Evolutionary conservation across 305 asterid species (phyloP), one percentile per base, ranked within the genome.

Genomic region (Euphrasia arctica): DNA sequence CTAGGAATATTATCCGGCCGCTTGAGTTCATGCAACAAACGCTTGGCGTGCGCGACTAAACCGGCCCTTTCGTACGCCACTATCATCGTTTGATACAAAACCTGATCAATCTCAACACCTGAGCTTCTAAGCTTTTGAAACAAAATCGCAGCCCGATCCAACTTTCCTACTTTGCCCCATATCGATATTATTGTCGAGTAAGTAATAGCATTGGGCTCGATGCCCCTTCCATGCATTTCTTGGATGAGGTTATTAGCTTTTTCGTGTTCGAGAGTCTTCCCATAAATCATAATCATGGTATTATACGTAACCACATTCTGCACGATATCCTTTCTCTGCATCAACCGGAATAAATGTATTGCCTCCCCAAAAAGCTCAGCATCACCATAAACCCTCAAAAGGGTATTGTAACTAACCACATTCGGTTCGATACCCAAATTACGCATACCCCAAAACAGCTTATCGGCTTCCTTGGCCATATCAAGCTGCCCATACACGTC

Each of bases 301-400:
- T 92, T 92, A 63, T 89, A 92, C 0, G 97, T 92, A 13, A 92
- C 93, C n/a, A 85, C 97, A 34, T 92, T 92, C 64, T 92, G 98
- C 58, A 70, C 83, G 28, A 92, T 85, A 54, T 59, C 78, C 82
- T 92, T 89, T 75, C 96, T 85, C 80, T 92, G 96, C 98, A 92
- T 92, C 86, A 92, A 71, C 58, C 98, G 71, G 73, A 92, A 92
- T 73, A 92, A 68, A 78, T 92, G 97, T 75, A 92, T 87, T 11
- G 96, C 97, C 78, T 92, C 98, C 52, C 98, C 97, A n/a, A 87
- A 89, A 13, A 92, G 93, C 82, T 87, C 93, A 1, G 97, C 97
- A 60, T 89, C 95, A 18, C 98, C 95, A 43, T 89, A 92, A 51
- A 85, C 98, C 77, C 90, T 77, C 73, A 92, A 64, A 70, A 92